Evolutionary conservation across 73 alveolate species (phyloP), one percentile per base, ranked within the genome.

Genomic region (Uronychia binucleata): DNA sequence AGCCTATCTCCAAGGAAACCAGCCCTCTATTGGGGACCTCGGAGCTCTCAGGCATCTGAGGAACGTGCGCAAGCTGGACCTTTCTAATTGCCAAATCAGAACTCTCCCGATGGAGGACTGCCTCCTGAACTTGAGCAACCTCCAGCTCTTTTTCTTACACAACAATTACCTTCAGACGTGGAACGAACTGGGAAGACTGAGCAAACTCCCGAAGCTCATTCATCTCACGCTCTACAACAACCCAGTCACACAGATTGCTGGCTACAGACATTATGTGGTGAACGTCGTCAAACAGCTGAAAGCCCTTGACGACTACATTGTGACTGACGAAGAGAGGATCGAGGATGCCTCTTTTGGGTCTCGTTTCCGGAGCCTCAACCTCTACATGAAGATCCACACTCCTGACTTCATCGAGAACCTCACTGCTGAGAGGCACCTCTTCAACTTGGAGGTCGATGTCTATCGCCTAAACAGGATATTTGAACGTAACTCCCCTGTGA

Each of bases 241-340:
- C 77, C 90, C 92, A 0, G 88, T 90, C 1, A 33, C 88, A 33
- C 30, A 78, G 30, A 88, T 85, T 33, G 81, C 90, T 30, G 95
- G 95, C 31, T 90, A 90, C 35, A 34, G 95, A 58, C 92, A 90
- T 74, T 90, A 34, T 83, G 34, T 90, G 1, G 95, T 90, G 33
- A 85, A 85, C 28, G 58, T 58, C 46, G 57, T 90, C 19, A 28
- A 28, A 27, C 28, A 33, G 28, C 59, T 90, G 34, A 33, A 32
- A 26, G 95, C 95, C 19, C 82, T 90, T 0, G 95, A 90, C 58
- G 87, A 90, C 81, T 90, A 34, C 34, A 81, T 90, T 0, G 81
- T 90, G 5, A 90, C 95, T 27, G 95, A 90, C 58, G 95, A 90
- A 77, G 95, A 90, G 57, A 32, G 95, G 30, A 78, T 81, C 80